Evolutionary conservation across 805 yeast genomes (phyloP), one percentile per base, ranked within the genome.

Genomic region (Saccharomycopsis sp.): DNA sequence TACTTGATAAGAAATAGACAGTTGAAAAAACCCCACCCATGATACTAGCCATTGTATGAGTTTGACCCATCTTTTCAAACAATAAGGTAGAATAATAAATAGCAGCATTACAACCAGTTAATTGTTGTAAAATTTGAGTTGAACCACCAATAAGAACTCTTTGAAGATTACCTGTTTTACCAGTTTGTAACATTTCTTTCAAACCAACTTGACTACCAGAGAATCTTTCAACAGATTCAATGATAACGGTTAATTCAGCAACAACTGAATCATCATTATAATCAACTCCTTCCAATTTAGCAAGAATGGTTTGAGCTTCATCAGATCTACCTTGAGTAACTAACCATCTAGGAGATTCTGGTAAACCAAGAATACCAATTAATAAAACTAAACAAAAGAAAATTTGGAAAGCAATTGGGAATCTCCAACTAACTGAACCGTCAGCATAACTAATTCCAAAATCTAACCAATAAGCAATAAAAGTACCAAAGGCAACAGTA

Each of bases 281-380:
- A 18, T 70, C 68, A 31, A 64, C 54, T 23, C 66, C 61, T 47
- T 62, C 63, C 18, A 74, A 55, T 21, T 63, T 58, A 40, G 67
- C 65, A 50, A 73, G 55, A 32, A 70, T 53, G 34, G 61, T 56
- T 47, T 63, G 58, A 28, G 81, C 80, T 49, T 75, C 79, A 30
- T 63, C 67, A 47, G 64, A 60, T 52, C 73, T 61, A 42, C 68
- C 69, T 42, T 69, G 63, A 17, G 74, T 63, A 48, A 76, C 64
- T 53, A 78, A 64, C 80, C 81, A 78, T 70, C 85, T 72, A 52
- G 86, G 84, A 3, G 84, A 76, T 54, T 78, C 86, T 30, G 84
- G 84, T 50, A 69, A 51, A 21, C 63, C 61, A 23, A 60, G 46
- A 48, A 69, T 58, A 23, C 66, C 57, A n/a, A 61, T 42, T 8